Base-by-base conservation (phyloP, 2,329 filamentous ascomycete species). In the Phyllosticta ampelicida region DNA sequence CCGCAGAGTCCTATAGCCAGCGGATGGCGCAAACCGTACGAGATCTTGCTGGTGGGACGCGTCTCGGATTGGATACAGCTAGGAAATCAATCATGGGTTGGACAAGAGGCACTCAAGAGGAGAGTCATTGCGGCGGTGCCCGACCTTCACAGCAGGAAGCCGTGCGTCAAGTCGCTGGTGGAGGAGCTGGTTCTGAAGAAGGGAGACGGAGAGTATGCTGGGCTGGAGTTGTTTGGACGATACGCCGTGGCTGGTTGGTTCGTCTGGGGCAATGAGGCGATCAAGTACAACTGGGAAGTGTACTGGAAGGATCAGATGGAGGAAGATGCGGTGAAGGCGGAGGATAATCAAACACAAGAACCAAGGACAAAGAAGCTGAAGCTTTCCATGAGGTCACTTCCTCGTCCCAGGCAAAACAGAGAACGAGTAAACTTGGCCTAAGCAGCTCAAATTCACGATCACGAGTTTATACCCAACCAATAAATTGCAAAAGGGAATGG, bases 101-200 rank as follows among this genome's bases (percentile, higher is more conserved):
- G 36, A 36, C 30, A 36, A 11, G 30, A 44, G 36, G 48, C 64
- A 1, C 65, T 78, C 3, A 73, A 67, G 52, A 74, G 72, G 28
- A 85, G 79, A 67, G 80, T 89, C 2, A 75, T 92, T 29, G 69
- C 89, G 9, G 83, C 80, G 1, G 86, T 89, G 20, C 86, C 87
- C 1, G 88, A 92, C 67, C 64, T 89, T 3, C 89, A 94, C 70
- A 91, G 88, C 0, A 76, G 88, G 53, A 94, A 94, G 68, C 89
- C 89, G 3, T 88, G 84, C 65, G 67, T 92, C 58, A 83, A 84
- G 60, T 65, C 70, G 2, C 63, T 89, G 20, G 80, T 90, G 53
- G 77, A 80, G 56, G 72, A 77, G 3, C 65, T 84, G n/a, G 65
- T 88, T 26, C 74, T 75, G 1, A 29, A 68, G 23, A 55, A 44